phyloP scores from a whole-genome alignment of 768 basidiomycete genomes.

The Dioszegia crocea region DNA sequence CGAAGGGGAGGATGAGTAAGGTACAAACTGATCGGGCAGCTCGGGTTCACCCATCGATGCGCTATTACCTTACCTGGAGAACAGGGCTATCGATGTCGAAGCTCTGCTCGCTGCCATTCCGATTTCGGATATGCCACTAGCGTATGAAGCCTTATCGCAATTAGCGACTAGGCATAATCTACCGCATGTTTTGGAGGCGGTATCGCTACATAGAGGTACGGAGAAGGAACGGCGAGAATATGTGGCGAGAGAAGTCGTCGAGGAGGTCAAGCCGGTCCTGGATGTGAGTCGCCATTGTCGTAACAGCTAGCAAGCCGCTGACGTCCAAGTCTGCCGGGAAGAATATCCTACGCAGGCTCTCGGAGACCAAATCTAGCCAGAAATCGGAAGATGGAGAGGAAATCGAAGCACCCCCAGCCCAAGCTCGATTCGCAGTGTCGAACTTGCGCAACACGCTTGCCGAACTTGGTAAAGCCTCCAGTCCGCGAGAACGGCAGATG shows the following conservation, averaged over 20 bases:
- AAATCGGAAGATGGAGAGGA: neutral
- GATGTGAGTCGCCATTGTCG: constrained; percentile 14
- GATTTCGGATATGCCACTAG: constrained; percentile 26
- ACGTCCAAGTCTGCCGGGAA: constrained; percentile 5
- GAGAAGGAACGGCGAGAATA: constrained; percentile 28
- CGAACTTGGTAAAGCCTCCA: constrained; percentile 44
- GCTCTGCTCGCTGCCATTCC: constrained; percentile 22
- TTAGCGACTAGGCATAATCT: constrained; percentile 21
- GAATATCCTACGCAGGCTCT: neutral
- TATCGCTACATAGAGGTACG: constrained; percentile 21
- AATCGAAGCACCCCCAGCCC: constrained; percentile 2
- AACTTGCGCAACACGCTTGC: constrained; percentile 52
- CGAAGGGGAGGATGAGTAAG: no score
- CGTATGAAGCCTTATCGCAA: constrained; percentile 22
- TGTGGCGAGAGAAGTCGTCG: constrained; percentile 19
- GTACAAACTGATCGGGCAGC: no score
- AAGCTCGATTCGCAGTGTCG: constrained; percentile 38
- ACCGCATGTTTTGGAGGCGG: constrained; percentile 15
- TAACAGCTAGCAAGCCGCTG: no score
- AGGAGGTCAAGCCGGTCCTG: constrained; percentile 38
- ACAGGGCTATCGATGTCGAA: constrained; percentile 17
- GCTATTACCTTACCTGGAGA: constrained; percentile 27
- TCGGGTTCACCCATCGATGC: constrained; percentile 24
- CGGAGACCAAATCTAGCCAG: neutral
- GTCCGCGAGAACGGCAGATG: constrained; percentile 37